A percentile compares a stretch with the other conserved stretches of the same genome.
These are phyloP conservation scores for Pyropia haitanensis DNA, from an alignment of 23 red algal genomes.

Conservation along the genomic window DNA sequence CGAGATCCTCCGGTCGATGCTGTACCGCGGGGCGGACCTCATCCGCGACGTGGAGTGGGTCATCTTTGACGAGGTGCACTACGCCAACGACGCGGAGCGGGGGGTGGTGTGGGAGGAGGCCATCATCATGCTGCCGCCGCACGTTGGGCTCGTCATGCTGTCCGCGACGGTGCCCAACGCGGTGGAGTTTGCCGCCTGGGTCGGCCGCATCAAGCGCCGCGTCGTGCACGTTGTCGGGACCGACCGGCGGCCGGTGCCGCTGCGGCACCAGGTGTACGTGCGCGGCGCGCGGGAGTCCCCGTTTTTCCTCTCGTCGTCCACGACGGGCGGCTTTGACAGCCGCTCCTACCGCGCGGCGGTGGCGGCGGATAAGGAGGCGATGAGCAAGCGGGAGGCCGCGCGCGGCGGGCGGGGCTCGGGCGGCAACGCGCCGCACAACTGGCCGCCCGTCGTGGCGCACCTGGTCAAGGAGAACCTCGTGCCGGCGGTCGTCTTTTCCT, in stretches of 20 bases:
- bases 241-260: slow-evolving; percentile 35
- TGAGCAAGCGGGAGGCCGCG: slow-evolving; percentile 32
- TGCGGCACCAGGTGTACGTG: slow-evolving; percentile 41
- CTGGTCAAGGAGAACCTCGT: slow-evolving; percentile 66
- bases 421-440: slow-evolving; percentile 34
- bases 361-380: slow-evolving; percentile 22
- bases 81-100: slow-evolving; percentile 87
- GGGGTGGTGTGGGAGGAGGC: slow-evolving; percentile 96
- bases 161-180: slow-evolving; percentile 91
- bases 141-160: slow-evolving; percentile 78
- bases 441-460: slow-evolving; percentile 66
- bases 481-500: slow-evolving; percentile 86
- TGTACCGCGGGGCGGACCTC: slow-evolving; percentile 87
- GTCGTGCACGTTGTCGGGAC: slow-evolving; percentile 57
- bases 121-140: slow-evolving; percentile 71
- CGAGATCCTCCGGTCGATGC: slow-evolving; percentile 91
- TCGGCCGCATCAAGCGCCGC: slow-evolving; percentile 56
- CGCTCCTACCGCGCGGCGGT: slow-evolving; percentile 29
- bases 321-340: slow-evolving; percentile 32
- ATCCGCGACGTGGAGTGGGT: slow-evolving; percentile 85
- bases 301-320: slow-evolving; percentile 29
- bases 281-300: slow-evolving; percentile 16
- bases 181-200: slow-evolving; percentile 89
- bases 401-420: slow-evolving; percentile 13
- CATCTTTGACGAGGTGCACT: slow-evolving; percentile 96